Conservation (phyloP, 2,329 filamentous ascomycete species). For the Fusarium graminum region DNA sequence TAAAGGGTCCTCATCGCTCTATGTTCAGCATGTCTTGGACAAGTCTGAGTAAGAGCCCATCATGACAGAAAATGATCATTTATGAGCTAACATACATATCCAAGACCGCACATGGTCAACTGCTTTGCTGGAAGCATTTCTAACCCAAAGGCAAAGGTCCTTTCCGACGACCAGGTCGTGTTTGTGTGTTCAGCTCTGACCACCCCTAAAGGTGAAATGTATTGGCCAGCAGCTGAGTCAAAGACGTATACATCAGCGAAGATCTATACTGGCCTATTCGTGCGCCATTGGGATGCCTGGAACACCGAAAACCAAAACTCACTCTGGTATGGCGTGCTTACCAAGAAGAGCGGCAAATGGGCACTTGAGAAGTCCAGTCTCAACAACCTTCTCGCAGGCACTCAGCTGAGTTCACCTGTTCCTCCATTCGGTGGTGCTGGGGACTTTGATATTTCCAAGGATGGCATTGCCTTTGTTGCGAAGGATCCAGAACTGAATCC, state of each 20-base stretch:
- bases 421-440: slow-evolving; percentile 82
- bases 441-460: slow-evolving; percentile 81
- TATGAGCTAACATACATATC: slow-evolving; percentile 12
- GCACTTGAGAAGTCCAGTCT: slow-evolving; percentile 61
- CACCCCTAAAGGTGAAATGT: slow-evolving; percentile 76
- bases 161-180: slow-evolving; percentile 64
- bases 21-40: slow-evolving; percentile 55
- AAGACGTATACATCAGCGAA: slow-evolving; percentile 74
- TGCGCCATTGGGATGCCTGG: slow-evolving; percentile 87
- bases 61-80: background rate
- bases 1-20: slow-evolving; percentile 62
- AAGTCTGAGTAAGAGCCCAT: slow-evolving; percentile 55
- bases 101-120: slow-evolving; percentile 58
- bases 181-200: slow-evolving; percentile 74
- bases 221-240: slow-evolving; percentile 72
- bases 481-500: slow-evolving; percentile 79
- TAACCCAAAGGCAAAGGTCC: slow-evolving; percentile 69
- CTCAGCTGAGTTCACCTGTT: slow-evolving; percentile 74
- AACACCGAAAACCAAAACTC: slow-evolving; percentile 75
- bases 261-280: slow-evolving; percentile 81
- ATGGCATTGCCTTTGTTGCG: slow-evolving; percentile 78
- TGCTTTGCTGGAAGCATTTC: slow-evolving; percentile 66
- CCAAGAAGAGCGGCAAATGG: slow-evolving; percentile 58
- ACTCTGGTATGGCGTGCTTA: slow-evolving; percentile 78
- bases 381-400: slow-evolving; percentile 73